phyloP scores from a whole-genome alignment of 2,329 filamentous ascomycete genomes.

The Madurella fahalii region DNA sequence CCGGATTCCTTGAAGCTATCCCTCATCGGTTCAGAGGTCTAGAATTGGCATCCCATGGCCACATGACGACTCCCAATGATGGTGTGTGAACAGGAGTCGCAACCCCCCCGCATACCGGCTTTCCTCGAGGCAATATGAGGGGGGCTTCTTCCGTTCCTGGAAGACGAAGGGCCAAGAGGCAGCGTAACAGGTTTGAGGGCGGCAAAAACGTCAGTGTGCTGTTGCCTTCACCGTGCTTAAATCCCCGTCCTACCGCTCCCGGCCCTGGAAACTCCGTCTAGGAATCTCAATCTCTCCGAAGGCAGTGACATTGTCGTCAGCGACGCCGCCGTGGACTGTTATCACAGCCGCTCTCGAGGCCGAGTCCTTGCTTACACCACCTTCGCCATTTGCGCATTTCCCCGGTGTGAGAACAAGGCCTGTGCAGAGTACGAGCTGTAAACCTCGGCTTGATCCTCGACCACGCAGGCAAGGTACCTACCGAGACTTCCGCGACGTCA shows the following conservation, averaged over 20 bases:
- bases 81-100: no score
- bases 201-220: conserved; percentile 2
- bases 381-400: neutral
- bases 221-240: neutral
- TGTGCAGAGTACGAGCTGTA: no score
- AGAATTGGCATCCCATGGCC: conserved; percentile 9
- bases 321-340: neutral
- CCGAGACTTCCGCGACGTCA: neutral
- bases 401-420: no score
- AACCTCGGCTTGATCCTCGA: no score
- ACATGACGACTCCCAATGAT: neutral
- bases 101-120: neutral
- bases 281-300: neutral
- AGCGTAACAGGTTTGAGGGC: no score
- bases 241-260: neutral
- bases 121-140: neutral
- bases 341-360: neutral
- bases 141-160: no score
- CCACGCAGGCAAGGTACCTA: neutral
- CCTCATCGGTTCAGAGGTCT: conserved; percentile 6
- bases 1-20: conserved; percentile 11
- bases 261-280: no score
- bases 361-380: neutral
- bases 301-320: neutral
- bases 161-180: no score